Evolutionary conservation across 495 filamentous ascomycete genomes (phyloP), one percentile per base, ranked within the genome.

Genomic region (Margaritispora aquatica): DNA sequence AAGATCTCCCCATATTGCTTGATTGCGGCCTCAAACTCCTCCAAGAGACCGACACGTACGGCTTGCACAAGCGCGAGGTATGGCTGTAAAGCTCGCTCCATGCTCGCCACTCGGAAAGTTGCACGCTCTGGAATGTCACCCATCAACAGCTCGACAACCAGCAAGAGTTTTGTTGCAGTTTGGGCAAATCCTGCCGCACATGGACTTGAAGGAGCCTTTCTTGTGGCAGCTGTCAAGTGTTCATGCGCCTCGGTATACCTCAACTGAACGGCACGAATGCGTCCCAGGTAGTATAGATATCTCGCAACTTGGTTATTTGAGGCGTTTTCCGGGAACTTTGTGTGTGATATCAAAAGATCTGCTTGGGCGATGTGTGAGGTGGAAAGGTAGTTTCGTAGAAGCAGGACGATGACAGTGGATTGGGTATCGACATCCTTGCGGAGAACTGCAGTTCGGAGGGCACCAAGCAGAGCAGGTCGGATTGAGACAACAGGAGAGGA

Each of bases 331-430:
- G 94, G 95, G 73, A 98, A 97, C 66, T 90, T 84, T 51, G 93
- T 96, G 73, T 97, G 95, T 27, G 88, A 89, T 60, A 98, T 90
- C 55, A 98, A 78, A 36, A 97, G 84, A 73, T 98, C 95, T 60
- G 95, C 94, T 77, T 97, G 94, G 21, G 90, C 85, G 73, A 97
- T 96, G 71, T 97, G 92, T 48, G 95, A 96, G 13, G 95, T 97
- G 24, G 87, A 85, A 62, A 98, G 84, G 70, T 98, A 97, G 73
- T 93, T 98, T 62, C 94, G 92, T 61, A 98, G 88, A 24, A 98
- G 83, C 49, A 98, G 80, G 1, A 92, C 93, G 68, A 93, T 96
- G 60, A 96, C 89, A 7, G 92, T 92, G 24, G 94, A 91, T 76
- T 97, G 94, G 20, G 90, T 96, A 60, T 98, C 94, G 63, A 89